These are phyloP conservation scores for Paratinospora sagittata DNA, from an alignment of 164 flowering plant species.

Conservation along the genomic window DNA sequence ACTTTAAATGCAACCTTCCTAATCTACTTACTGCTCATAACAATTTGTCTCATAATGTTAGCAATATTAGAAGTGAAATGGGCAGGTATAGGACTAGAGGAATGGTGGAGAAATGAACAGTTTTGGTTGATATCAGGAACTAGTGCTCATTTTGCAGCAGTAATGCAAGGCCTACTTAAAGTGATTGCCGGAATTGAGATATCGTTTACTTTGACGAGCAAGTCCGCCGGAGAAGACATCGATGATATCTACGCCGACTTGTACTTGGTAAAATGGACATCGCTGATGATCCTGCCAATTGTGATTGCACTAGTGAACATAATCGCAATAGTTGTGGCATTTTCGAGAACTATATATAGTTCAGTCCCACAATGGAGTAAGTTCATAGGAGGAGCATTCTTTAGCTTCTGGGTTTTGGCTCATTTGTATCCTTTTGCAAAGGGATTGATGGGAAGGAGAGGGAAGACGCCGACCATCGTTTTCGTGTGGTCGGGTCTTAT, in stretches of 20 bases:
- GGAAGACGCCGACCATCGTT: constrained; percentile 71
- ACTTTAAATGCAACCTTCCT: not conserved
- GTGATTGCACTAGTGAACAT: constrained; percentile 60
- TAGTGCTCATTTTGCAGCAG: constrained; percentile 9
- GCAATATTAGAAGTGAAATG: constrained; percentile 1
- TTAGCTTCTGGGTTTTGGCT: constrained; percentile 77
- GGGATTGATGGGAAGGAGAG: constrained; percentile 71
- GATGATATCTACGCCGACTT: constrained; percentile 10
- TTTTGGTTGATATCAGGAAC: constrained; percentile 25
- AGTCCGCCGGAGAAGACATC: constrained; percentile 1
- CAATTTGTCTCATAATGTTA: not conserved
- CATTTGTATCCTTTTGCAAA: constrained; percentile 81
- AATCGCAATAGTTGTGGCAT: constrained; percentile 47
- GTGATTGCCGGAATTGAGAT: constrained; percentile 9
- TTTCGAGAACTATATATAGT: constrained; percentile 51
- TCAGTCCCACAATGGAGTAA: constrained; percentile 57
- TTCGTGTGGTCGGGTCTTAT: constrained; percentile 77
- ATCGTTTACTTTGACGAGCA: constrained; percentile 1
- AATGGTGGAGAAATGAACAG: constrained; percentile 13
- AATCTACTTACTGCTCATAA: not conserved
- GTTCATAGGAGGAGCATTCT: constrained; percentile 66
- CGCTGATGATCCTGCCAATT: constrained; percentile 64
- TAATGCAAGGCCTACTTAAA: constrained; percentile 9
- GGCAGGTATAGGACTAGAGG: constrained; percentile 6
- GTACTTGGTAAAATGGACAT: constrained; percentile 11